Evolutionary conservation across 1,139 yeast species (phyloP), one percentile per base, ranked within the genome.

Genomic region (Magnusiomyces ingens): DNA sequence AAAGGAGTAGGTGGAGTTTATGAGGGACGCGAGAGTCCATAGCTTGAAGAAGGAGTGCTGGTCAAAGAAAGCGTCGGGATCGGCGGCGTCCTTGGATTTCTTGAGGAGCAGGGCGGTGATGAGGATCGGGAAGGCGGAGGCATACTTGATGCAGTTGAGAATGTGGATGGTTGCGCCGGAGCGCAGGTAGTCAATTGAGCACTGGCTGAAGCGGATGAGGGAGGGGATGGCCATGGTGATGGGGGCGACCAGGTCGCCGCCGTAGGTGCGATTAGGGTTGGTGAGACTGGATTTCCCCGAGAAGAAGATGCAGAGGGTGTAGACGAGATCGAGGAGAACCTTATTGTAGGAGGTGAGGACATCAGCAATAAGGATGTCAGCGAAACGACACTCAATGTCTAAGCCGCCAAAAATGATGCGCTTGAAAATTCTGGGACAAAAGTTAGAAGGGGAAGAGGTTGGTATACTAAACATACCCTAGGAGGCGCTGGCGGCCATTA

Each of bases 311-410:
- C 75, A 71, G 18, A 59, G 45, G 56, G 75, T 76, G 17, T 80
- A 67, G 12, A 80, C 77, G 26, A 84, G 71, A 68, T 91, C 97
- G 52, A 85, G 83, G 52, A 87, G 62, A 0, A 89, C 87, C 65
- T 83, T 84, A 12, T 86, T 74, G 64, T 85, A 89, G 0, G 96
- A 87, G 1, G 93, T 85, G 51, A 90, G 71, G 3, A 89, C 81
- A 72, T 90, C 97, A 6, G 95, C 82, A 10, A 89, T 68, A 55
- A 91, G 70, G 49, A 89, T 85, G 65, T 90, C 96, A 55, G 87
- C 85, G 32, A 87, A 81, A 63, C 96, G 74, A 42, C 64, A 59
- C 2, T 77, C 74, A 26, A 69, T 61, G 60, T 84, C 82, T 57
- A 85, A 79, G 11, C 74, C 71, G 4, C 94, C 89, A 18, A 49